Conservation (phyloP, 1,284 basidiomycete species). For the Singerocomus rubriflavus region DNA sequence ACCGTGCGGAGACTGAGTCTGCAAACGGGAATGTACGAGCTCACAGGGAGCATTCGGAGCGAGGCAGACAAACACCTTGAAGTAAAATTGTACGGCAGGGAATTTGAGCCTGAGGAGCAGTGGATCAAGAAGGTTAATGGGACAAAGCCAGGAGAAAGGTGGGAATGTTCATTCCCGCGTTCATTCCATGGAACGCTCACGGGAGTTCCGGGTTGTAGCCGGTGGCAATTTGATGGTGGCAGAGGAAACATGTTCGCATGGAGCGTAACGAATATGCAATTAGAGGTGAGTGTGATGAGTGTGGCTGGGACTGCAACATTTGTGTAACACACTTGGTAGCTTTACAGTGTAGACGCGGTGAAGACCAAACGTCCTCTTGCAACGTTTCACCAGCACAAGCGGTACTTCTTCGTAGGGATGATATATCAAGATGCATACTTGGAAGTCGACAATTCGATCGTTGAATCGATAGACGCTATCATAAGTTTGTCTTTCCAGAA, state of each 20-base stretch:
- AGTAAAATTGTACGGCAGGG: conserved; percentile 17
- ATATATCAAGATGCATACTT: conserved; percentile 39
- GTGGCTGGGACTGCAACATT: background rate
- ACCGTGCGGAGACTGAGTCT: conserved; percentile 35
- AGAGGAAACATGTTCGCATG: conserved; percentile 25
- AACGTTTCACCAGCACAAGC: conserved; percentile 37
- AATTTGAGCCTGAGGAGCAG: conserved; percentile 8
- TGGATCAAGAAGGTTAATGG: conserved; percentile 23
- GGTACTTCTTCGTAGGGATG: conserved; percentile 35
- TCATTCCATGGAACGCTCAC: background rate
- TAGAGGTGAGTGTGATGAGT: conserved; percentile 13
- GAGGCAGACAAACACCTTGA: conserved; percentile 26
- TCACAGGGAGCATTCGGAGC: conserved; percentile 36
- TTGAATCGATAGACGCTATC: conserved; percentile 38
- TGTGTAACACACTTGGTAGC: conserved; percentile 9
- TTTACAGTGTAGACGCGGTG: conserved; percentile 10
- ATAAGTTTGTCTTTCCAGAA: conserved; percentile 29
- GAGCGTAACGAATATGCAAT: conserved; percentile 5
- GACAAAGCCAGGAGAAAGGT: conserved; percentile 18
- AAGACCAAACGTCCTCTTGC: conserved; percentile 28
- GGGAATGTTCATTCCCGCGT: background rate
- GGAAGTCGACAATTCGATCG: conserved; percentile 35
- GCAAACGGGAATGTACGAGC: conserved; percentile 29
- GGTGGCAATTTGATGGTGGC: conserved; percentile 27
- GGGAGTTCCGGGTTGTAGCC: conserved; percentile 11